Evolutionary conservation across 2,329 filamentous ascomycete genomes (phyloP), one percentile per base, ranked within the genome.

Genomic region (Ustulina deusta): DNA sequence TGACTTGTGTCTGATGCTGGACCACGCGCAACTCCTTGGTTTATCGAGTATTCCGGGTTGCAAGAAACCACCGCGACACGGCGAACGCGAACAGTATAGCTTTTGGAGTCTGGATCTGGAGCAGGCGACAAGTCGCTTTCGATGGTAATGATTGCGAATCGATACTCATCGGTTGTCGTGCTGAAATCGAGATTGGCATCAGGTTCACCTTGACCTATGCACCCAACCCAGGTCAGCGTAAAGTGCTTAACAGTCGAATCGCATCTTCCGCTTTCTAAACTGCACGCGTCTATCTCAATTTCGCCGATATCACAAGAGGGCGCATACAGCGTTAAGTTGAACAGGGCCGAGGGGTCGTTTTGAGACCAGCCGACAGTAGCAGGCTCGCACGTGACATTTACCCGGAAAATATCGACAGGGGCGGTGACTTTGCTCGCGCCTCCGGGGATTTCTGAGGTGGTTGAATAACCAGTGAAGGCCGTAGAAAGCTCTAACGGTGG

Each of bases 1-100:
- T 27, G 29, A 29, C 9, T 51, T 17, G 58, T 61, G 36, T 61
- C 58, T n/a, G 52, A 52, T 42, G 58, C 58, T 61, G 48, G 58
- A 13, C 48, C 58, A 42, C 25, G 44, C 6, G 32, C 58, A 42
- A 51, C 10, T 15, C 44, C 58, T n/a, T 61, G 46, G 38, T 61
- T 25, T 40, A 61, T 61, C 32, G 46, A 61, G 36, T 61, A 58
- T 42, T 61, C 32, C 11, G 52, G 32, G 22, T 11, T 32, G n/a
- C 58, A 61, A 32, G 44, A 38, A 61, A 61, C 44, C 11, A 44
- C 44, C 2, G 44, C 58, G 15, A 46, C 20, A 20, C 40, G 56
- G 13, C 34, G 34, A 56, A 56, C 27, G 22, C 4, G 40, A 15
- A 56, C 17, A n/a, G 10, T 20, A 44, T n/a, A 42, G 17, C 6